Conservation (phyloP, 2,329 filamentous ascomycete genomes). For the Sporothrix brunneoviolacea region DNA sequence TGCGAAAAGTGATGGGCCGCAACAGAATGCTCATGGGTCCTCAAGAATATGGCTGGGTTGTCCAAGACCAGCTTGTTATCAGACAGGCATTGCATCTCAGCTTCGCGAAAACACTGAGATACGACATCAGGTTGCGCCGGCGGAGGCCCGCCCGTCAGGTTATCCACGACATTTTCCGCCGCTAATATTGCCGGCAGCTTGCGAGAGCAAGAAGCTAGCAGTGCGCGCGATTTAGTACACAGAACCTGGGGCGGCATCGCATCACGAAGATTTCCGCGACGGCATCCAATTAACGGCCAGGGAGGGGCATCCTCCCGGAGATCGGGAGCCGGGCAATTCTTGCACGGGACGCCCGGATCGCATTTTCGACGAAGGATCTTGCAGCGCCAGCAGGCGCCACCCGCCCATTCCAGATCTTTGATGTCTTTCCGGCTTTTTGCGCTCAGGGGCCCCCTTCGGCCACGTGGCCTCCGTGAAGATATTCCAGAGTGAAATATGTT, state of each 20-base stretch:
- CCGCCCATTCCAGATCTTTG: conserved; percentile 23
- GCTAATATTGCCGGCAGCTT: conserved; percentile 13
- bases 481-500: conserved; percentile 20
- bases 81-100: conserved; percentile 24
- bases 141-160: not conserved
- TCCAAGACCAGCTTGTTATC: conserved; percentile 27
- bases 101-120: conserved; percentile 21
- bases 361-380: conserved; percentile 26
- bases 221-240: conserved; percentile 20
- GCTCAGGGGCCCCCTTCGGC: conserved; percentile 24
- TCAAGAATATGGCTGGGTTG: conserved; percentile 20
- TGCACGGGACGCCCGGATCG: conserved; percentile 23
- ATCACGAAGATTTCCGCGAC: conserved; percentile 24
- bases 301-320: conserved; percentile 26
- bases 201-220: conserved; percentile 12
- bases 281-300: conserved; percentile 27
- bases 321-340: conserved; percentile 25
- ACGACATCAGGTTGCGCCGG: conserved; percentile 16
- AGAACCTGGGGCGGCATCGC: conserved; percentile 22
- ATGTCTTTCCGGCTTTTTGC: conserved; percentile 25
- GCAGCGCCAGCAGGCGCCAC: conserved; percentile 28
- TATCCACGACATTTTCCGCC: conserved; percentile 11
- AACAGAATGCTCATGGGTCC: conserved; percentile 19
- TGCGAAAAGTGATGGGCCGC: conserved; percentile 19
- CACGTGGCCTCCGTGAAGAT: conserved; percentile 21